Base-by-base conservation (phyloP, 2,329 filamentous ascomycete genomes). In the Cladorrhinum sp. region DNA sequence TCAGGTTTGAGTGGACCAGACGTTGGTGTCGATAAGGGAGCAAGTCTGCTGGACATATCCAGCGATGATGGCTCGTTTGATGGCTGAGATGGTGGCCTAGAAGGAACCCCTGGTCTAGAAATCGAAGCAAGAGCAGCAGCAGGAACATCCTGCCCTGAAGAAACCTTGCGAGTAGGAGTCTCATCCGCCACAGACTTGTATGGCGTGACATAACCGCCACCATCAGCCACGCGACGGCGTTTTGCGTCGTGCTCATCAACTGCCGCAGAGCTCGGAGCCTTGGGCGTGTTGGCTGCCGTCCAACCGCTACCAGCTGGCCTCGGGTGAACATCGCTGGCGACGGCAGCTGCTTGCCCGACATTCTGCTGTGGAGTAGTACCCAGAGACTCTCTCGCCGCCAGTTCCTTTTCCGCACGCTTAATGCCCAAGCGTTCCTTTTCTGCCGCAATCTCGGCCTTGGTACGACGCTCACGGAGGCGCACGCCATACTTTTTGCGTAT, bases 401-500 rank as follows among this genome's bases (percentile, higher is more conserved):
- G 6, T 1, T 58, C 67, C 50, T 58, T 67, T 59, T 65, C 69
- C 16, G 56, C 58, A 38, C 68, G 65, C 58, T 69, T 70, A 25
- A 78, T 67, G 12, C 76, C 76, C 56, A 73, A 70, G 9, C 78
- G 77, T n/a, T 77, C 73, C 8, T 68, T 70, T 61, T 79, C 76
- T 0, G 75, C 74, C 2, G 78, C 73, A 16, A 83, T 79, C 61
- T 81, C 78, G 0, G 73, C 74, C 61, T 69, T 78, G 2, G 77
- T 78, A 0, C 82, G 78, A 12, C 81, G 74, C 63, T 79, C 75
- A 0, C 81, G 77, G 13, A 85, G 74, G 1, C 77, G 76, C 29
- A 86, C 81, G n/a, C 83, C 83, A 62, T 80, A 85, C 62, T 79
- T 84, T 68, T 83, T 85, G 12, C 83, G 78, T 2, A 83, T 80